These are phyloP conservation scores for Ulota crispa DNA, from an alignment of 225 moss, liverwort and hornwort species.

Conservation along the genomic window DNA sequence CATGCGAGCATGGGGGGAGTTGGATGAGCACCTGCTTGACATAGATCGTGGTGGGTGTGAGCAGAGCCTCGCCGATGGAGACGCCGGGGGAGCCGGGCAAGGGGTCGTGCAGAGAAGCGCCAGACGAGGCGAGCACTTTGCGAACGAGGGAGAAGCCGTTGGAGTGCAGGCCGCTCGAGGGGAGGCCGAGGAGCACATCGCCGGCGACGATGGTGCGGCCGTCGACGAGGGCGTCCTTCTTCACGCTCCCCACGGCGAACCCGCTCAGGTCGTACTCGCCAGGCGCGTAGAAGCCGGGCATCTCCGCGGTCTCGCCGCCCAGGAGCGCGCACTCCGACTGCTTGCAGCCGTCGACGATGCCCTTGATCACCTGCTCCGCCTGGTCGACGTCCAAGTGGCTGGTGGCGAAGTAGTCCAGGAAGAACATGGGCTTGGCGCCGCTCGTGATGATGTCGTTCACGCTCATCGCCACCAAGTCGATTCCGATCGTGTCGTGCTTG, in stretches of 20 bases:
- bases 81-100: conserved; percentile 62
- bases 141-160: conserved; percentile 54
- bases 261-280: conserved; percentile 95
- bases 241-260: conserved; percentile 88
- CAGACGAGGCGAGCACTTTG: conserved; percentile 69
- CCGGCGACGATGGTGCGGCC: conserved; percentile 67
- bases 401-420: conserved; percentile 96
- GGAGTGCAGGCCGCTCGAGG: conserved; percentile 49
- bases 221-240: conserved; percentile 81
- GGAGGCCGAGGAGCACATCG: conserved; percentile 54
- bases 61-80: conserved; percentile 71
- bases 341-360: conserved; percentile 86
- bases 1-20: neutral
- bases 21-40: conserved; percentile 67
- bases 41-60: conserved; percentile 82
- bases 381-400: conserved; percentile 81
- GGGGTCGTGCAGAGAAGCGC: conserved; percentile 59
- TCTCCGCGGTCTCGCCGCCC: conserved; percentile 96
- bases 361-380: conserved; percentile 95
- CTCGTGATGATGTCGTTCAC: conserved; percentile 93
- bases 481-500: conserved; percentile 84
- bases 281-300: conserved; percentile 84
- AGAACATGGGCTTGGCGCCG: conserved; percentile 88
- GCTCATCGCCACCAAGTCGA: conserved; percentile 98
- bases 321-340: conserved; percentile 82